phyloP scores from a whole-genome alignment of 306 rosid genomes.

The Carpinus fangiana region DNA sequence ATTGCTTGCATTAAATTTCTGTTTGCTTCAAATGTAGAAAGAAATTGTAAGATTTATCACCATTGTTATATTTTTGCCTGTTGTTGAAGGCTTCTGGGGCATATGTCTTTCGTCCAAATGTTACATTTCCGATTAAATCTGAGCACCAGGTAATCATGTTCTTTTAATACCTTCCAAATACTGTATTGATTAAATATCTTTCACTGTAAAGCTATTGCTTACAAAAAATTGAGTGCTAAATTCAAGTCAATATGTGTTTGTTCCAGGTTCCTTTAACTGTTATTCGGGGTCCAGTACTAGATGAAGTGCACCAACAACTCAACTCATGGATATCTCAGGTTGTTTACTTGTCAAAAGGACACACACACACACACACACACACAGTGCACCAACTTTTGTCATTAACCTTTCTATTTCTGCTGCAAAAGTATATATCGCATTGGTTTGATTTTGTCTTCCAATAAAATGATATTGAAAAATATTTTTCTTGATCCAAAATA shows the following conservation, averaged over 20 bases:
- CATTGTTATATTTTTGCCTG: slow-evolving; percentile 5
- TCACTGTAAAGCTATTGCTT: slow-evolving; percentile 4
- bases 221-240: slow-evolving; percentile 20
- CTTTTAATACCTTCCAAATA: background rate
- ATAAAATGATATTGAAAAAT: background rate
- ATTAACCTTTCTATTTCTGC: background rate
- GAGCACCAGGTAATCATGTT: slow-evolving; percentile 29
- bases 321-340: slow-evolving; percentile 66
- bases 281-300: slow-evolving; percentile 49
- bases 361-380: background rate
- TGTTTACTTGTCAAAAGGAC: background rate
- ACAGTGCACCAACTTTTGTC: background rate
- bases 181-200: background rate
- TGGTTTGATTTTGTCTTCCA: slow-evolving; percentile 3
- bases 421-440: background rate
- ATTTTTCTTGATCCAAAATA: background rate
- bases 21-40: background rate
- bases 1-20: slow-evolving; percentile 12
- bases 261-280: slow-evolving; percentile 43
- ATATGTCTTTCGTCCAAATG: slow-evolving; percentile 55
- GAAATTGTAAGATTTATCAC: background rate
- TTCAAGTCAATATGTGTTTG: slow-evolving; percentile 9
- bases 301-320: slow-evolving; percentile 57
- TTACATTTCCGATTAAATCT: slow-evolving; percentile 35
- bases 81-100: slow-evolving; percentile 54